Base-by-base conservation (phyloP, 2,329 filamentous ascomycete genomes). In the Gnomoniopsis smithogilvyi region DNA sequence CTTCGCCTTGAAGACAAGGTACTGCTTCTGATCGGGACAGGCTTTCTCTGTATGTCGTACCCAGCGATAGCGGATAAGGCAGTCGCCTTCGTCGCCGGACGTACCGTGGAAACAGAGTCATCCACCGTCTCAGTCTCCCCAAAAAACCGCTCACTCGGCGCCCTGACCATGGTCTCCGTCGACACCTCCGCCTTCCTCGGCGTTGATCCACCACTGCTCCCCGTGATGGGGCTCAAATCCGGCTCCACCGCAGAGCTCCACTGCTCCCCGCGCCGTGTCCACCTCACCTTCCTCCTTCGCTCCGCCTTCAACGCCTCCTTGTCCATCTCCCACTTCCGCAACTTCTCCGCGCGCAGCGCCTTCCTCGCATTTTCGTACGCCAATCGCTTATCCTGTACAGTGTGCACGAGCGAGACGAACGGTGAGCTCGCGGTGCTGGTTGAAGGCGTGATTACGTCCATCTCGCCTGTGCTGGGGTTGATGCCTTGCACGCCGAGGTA, bases 401-500 rank as follows among this genome's bases (percentile, higher is more conserved):
- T 69, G 15, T 68, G 65, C 10, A 67, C 65, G n/a, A 77, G 66
- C 1, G 66, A 62, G 3, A 65, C 64, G 17, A 78, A 67, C 36
- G 56, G 56, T 3, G 52, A 58, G 4, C 61, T 56, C 3, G 62
- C 46, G 10, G 21, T 54, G 54, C 15, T 61, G 60, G 21, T 60
- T 55, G 45, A 59, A 6, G 38, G 64, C 6, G 54, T 61, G 41
- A 83, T 70, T 15, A 80, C 68, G 59, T 84, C 78, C 51, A 79
- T 76, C 62, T 78, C 72, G 6, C 84, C 81, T 0, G 84, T 85
- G 46, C 76, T 71, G 0, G 83, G 83, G 64, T 86, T 85, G 55
- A 81, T 73, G 3, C 83, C 83, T 59, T 84, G 81, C 1, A 85
- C 80, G 2, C 82, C 83, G 0, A 86, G 75, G 65, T 78, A 86